A percentile compares a stretch with the other conserved stretches of the same genome.
phyloP scores from a whole-genome alignment of 208 protist genomes.

The Wallacemonas sp. region DNA sequence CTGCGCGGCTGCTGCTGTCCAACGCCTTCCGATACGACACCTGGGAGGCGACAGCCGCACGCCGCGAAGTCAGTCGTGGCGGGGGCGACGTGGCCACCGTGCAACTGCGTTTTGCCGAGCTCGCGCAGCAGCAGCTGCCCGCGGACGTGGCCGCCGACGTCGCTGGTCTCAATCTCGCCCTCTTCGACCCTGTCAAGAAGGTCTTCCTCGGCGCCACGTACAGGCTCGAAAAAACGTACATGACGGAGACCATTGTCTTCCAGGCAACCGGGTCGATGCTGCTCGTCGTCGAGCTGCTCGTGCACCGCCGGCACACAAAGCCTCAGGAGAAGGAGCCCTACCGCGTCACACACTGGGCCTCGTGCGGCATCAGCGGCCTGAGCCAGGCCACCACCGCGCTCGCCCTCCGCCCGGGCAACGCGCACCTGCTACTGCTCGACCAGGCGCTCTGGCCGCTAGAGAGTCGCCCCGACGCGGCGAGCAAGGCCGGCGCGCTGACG shows the following conservation, averaged over 20 bases:
- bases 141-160: slow-evolving; percentile 22
- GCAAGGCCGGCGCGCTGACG: slow-evolving; percentile 29
- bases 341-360: slow-evolving; percentile 68
- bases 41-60: slow-evolving; percentile 63
- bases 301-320: slow-evolving; percentile 34
- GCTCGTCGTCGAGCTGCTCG: slow-evolving; percentile 72
- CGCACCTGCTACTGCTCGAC: slow-evolving; percentile 72
- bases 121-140: slow-evolving; percentile 30
- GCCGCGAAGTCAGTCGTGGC: slow-evolving; percentile 33
- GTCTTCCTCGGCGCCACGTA: slow-evolving; percentile 80
- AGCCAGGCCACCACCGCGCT: slow-evolving; percentile 13
- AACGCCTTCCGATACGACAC: slow-evolving; percentile 89
- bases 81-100: slow-evolving; percentile 42
- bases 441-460: slow-evolving; percentile 50
- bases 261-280: slow-evolving; percentile 49
- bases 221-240: slow-evolving; percentile 27
- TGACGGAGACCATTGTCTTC: slow-evolving; percentile 58
- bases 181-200: slow-evolving; percentile 58
- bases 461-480: slow-evolving; percentile 28
- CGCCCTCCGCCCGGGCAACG: slow-evolving; percentile 59
- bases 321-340: slow-evolving; percentile 23
- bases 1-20: slow-evolving; percentile 77
- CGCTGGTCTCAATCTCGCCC: slow-evolving; percentile 63
- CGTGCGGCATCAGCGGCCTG: slow-evolving; percentile 38
- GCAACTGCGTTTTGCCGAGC: slow-evolving; percentile 33